Base-by-base conservation (phyloP, 768 basidiomycete species). In the Rubroboletus pulcherrimus region DNA sequence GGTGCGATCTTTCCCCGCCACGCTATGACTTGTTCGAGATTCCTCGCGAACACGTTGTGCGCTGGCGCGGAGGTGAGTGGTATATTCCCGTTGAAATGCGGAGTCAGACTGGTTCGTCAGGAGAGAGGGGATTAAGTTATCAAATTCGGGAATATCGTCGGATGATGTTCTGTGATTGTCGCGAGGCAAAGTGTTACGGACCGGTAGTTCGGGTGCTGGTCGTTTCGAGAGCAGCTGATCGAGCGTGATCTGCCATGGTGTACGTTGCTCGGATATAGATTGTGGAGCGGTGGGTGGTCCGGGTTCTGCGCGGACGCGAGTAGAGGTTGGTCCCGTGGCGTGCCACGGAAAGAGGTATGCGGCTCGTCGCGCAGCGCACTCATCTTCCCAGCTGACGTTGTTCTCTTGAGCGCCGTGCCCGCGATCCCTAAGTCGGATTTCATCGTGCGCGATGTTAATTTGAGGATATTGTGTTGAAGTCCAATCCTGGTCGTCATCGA, bases 21-120 rank as follows among this genome's bases (percentile, higher is more conserved):
- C 26, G 11, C 14, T 14, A 12, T 12, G 15, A 47, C 17, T 19
- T 34, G 11, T 24, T 0, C 17, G n/a, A 30, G 42, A 6, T 14
- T 24, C 37, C 37, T 57, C 26, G 26, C 26, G 26, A 26, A 26
- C 26, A 26, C 53, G 55, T 8, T 41, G 39, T n/a, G 37, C 37
- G 2, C 38, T 39, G 10, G 38, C 5, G 17, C 9, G 4, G 4
- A 63, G 49, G 19, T 41, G 50, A 15, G 56, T 6, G 11, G 58
- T 50, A 17, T 65, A 69, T 4, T 55, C 41, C 8, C 1, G 50
- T 29, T 58, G 45, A 15, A 68, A 61, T 14, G 10, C 24, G 39
- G 12, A 5, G 15, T 30, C 30, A 0, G 17, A 15, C 15, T 7
- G 5, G 5, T 35, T 35, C 34, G 12, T n/a, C 38, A 9, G n/a